Evolutionary conservation across 768 basidiomycete genomes (phyloP), one percentile per base, ranked within the genome.

Genomic region (Russula earlei): DNA sequence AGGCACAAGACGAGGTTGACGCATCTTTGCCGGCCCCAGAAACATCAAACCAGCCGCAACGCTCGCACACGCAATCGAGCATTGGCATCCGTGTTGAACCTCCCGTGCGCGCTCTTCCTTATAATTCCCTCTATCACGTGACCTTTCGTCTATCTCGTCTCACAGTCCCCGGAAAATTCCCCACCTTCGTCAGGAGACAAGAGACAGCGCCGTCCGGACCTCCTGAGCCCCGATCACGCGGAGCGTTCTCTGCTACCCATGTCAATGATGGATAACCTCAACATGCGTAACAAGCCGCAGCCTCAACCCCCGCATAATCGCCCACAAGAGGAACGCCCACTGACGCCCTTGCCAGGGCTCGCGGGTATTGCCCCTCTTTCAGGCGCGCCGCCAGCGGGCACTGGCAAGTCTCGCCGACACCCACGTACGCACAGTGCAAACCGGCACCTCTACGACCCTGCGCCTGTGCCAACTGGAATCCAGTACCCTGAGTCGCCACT

Each of bases 211-310:
- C 67, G 40, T 4, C 24, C 60, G 9, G 63, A 65, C 27, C 55
- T 70, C 10, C 63, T 70, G 17, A 70, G 68, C 24, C 69, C 69
- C 5, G 68, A 70, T 17, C 41, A 59, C 31, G 61, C 65, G 19
- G 61, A 57, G 49, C 49, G 47, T 5, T 62, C 65, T 2, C 24
- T 59, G 5, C 24, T 59, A 4, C 59, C 49, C 5, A 46, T n/a
- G 42, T 2, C 41, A 10, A 46, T 31, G 9, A 20, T 40, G 24
- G 31, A 49, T 6, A 10, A 19, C 8, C 20, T 41, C 5, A 5
- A 12, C 15, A 15, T 41, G 17, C 56, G 52, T 17, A 49, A 54
- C 27, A 52, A 53, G 12, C 46, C 45, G 2, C 51, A 22, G 9
- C 50, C 56, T 3, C 20, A 15, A 7, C 38, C 43, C 9, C 47